Percentiles rank a stretch among this genome's conserved stretches.
phyloP scores from a whole-genome alignment of 345 rosid genomes.

The Cardamine resedifolia region DNA sequence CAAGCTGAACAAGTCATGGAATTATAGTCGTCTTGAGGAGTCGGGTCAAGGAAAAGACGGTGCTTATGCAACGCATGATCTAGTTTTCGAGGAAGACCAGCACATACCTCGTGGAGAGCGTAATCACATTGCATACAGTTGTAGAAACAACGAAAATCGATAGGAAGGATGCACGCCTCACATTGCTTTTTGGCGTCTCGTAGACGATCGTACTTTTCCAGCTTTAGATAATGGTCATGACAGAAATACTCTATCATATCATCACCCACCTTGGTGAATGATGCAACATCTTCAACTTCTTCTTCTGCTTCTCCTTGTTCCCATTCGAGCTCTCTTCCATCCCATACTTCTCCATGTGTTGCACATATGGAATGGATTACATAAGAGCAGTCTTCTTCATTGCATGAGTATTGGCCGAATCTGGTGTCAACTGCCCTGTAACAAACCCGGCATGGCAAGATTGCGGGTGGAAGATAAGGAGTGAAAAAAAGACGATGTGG shows the following conservation, averaged over 20 bases:
- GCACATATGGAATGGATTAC: conserved; percentile 21
- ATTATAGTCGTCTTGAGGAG: too few species aligned
- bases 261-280: not conserved
- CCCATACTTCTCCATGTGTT: not conserved
- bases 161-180: not conserved
- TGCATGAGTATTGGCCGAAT: too few species aligned
- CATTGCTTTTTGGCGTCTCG: conserved; percentile 2
- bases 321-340: not conserved
- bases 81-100: not conserved
- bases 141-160: not conserved
- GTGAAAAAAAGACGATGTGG: too few species aligned
- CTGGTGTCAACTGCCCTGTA: too few species aligned
- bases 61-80: conserved; percentile 16
- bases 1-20: not conserved
- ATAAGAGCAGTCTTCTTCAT: too few species aligned
- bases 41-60: not conserved
- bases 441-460: too few species aligned
- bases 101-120: not conserved
- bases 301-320: not conserved
- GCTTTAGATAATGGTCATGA: not conserved
- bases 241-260: not conserved
- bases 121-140: not conserved
- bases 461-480: too few species aligned
- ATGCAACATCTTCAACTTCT: not conserved
- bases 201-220: not conserved